Base-by-base conservation (phyloP, 148 eudicot species). In the Agrostemma githago region DNA sequence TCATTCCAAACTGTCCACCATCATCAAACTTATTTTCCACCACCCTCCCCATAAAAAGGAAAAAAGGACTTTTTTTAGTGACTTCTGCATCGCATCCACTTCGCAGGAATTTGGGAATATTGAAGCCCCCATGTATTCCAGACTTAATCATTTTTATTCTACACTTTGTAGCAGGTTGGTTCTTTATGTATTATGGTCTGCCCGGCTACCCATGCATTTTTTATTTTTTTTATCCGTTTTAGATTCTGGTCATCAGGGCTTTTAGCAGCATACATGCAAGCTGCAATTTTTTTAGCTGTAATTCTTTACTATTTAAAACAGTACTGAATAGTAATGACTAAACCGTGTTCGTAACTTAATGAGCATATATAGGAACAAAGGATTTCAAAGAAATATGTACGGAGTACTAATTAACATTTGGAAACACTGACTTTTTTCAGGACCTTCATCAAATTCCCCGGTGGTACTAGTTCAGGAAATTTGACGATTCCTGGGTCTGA, bases 21-120 rank as follows among this genome's bases (percentile, higher is more conserved):
- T 26, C 34, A 26, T 62, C 63, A 17, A 17, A 26, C 41, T 2
- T 62, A 19, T 20, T 34, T 20, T 21, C 34, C 61, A 0, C 17
- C 14, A 0, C 66, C 39, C 12, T 4, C 0, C 3, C 2, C 3
- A 2, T 62, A 26, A 26, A 26, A 26, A 26, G 34, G 34, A 26
- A 8, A 21, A 62, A 21, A 62, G 11, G 5, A 7, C 12, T 21
- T 62, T 37, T 62, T 11, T 2, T 51, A 62, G 39, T 62, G 37
- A 21, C 66, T 21, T 26, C 12, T 62, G 66, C 12, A 26, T 26
- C 34, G 34, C 34, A 34, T 40, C 15, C 40, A 46, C 39, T 62
- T 37, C 84, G 79, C 87, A 93, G 98, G 98, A 93, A 85, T 93
- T 93, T 79, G 98, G 98, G 17, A 91, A 93, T 80, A 85, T 90